Percentiles rank a stretch among this genome's conserved stretches.
phyloP scores from a whole-genome alignment of 345 rosid species.

The Turnera subulata region DNA sequence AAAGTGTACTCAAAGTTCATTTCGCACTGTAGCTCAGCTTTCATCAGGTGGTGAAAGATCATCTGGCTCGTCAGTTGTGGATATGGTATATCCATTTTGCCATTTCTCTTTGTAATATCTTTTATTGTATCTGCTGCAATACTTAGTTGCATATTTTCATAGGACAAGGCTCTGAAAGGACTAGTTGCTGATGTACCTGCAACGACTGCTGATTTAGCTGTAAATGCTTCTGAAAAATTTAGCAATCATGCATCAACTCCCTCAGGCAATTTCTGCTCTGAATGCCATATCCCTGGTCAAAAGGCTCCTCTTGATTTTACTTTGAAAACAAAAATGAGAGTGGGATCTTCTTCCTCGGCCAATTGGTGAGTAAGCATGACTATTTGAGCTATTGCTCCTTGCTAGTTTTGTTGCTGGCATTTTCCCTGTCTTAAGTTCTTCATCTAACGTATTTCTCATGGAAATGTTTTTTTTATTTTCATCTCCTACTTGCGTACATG shows the following conservation, averaged over 20 bases:
- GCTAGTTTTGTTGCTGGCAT: too few species aligned
- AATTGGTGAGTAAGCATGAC: constrained; percentile 50
- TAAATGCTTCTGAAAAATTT: constrained; percentile 35
- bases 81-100: constrained; percentile 61
- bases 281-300: constrained; percentile 47
- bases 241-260: constrained; percentile 30
- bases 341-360: constrained; percentile 56
- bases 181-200: constrained; percentile 45
- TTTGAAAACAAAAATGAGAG: constrained; percentile 64
- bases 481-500: too few species aligned
- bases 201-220: constrained; percentile 24
- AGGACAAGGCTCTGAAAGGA: constrained; percentile 92
- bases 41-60: constrained; percentile 55
- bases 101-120: constrained; percentile 10
- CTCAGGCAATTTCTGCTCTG: constrained; percentile 41
- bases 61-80: constrained; percentile 45
- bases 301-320: constrained; percentile 83
- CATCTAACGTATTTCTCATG: too few species aligned
- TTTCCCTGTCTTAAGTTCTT: too few species aligned
- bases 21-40: constrained; percentile 80
- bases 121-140: constrained; percentile 5
- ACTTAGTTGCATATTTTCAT: constrained; percentile 17
- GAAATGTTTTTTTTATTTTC: too few species aligned
- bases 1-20: constrained; percentile 56
- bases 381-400: too few species aligned